Conservation (phyloP, 306 rosid species). For the Gleditsia sinensis region DNA sequence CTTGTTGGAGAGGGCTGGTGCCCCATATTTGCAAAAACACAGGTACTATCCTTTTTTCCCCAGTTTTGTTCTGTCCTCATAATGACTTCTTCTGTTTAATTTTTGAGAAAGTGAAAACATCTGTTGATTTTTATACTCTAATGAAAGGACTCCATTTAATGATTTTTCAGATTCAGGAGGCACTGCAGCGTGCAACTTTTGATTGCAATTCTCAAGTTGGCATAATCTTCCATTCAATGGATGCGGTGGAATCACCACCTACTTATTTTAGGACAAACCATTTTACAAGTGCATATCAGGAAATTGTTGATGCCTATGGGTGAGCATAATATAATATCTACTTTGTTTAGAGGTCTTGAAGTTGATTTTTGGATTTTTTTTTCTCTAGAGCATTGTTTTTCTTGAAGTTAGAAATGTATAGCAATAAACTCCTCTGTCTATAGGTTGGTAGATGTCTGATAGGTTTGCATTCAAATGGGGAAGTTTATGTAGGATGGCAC, state of each 20-base stretch:
- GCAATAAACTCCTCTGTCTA: not conserved
- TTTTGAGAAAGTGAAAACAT: constrained; percentile 6
- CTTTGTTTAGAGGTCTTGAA: constrained; percentile 23
- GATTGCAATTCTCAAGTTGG: constrained; percentile 99
- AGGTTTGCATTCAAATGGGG: constrained; percentile 11
- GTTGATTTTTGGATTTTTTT: constrained; percentile 20
- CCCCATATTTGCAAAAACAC: constrained; percentile 81
- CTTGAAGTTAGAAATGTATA: constrained; percentile 14
- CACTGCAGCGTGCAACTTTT: constrained; percentile 93
- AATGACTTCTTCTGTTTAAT: not conserved
- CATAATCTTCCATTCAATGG: constrained; percentile 83
- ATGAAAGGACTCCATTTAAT: constrained; percentile 25
- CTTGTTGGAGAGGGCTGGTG: constrained; percentile 99
- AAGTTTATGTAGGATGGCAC: constrained; percentile 9
- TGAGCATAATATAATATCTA: constrained; percentile 52
- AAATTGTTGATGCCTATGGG: constrained; percentile 99
- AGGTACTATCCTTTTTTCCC: constrained; percentile 52
- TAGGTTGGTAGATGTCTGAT: constrained; percentile 7
- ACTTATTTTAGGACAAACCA: constrained; percentile 90
- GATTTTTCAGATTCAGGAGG: constrained; percentile 83
- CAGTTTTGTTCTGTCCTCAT: not conserved
- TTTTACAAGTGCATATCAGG: constrained; percentile 93
- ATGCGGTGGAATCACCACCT: constrained; percentile 93
- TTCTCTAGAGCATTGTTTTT: constrained; percentile 20
- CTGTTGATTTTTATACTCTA: constrained; percentile 22